phyloP scores from a whole-genome alignment of 2,329 filamentous ascomycete genomes.

The Diaporthe nobilis region DNA sequence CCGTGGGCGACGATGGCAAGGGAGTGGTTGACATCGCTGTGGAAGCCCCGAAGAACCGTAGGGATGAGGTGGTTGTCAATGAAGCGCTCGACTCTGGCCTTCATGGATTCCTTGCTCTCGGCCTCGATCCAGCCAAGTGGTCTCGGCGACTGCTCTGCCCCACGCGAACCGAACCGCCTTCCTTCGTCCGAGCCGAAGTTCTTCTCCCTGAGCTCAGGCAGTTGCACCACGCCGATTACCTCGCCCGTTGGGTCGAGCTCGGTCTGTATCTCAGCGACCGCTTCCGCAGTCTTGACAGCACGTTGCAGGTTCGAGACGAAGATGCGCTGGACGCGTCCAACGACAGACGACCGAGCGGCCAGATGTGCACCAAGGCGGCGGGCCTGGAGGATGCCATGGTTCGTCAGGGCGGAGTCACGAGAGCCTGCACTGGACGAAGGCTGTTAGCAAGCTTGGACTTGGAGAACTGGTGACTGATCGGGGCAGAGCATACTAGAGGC shows the following conservation, averaged over 20 bases:
- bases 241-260: conserved; percentile 24
- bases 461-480: conserved; percentile 36
- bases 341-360: conserved; percentile 47
- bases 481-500: conserved; percentile 73
- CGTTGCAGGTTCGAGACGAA: conserved; percentile 86
- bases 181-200: conserved; percentile 82
- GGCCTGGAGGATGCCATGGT: conserved; percentile 86
- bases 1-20: conserved; percentile 86
- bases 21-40: conserved; percentile 50
- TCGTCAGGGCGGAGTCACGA: conserved; percentile 84
- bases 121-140: conserved; percentile 47
- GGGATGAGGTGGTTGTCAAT: conserved; percentile 71
- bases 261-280: conserved; percentile 71
- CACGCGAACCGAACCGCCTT: conserved; percentile 64
- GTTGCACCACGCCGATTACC: conserved; percentile 51
- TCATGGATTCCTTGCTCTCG: conserved; percentile 80
- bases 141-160: conserved; percentile 43
- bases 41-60: conserved; percentile 30
- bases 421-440: conserved; percentile 73
- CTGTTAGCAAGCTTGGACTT: conserved; percentile 64
- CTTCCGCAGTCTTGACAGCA: conserved; percentile 78
- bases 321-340: conserved; percentile 68
- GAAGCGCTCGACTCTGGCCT: conserved; percentile 74
- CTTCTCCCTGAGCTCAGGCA: conserved; percentile 75
- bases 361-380: conserved; percentile 78